phyloP scores from a whole-genome alignment of 2,329 filamentous ascomycete species.

The Boeremia exigua region DNA sequence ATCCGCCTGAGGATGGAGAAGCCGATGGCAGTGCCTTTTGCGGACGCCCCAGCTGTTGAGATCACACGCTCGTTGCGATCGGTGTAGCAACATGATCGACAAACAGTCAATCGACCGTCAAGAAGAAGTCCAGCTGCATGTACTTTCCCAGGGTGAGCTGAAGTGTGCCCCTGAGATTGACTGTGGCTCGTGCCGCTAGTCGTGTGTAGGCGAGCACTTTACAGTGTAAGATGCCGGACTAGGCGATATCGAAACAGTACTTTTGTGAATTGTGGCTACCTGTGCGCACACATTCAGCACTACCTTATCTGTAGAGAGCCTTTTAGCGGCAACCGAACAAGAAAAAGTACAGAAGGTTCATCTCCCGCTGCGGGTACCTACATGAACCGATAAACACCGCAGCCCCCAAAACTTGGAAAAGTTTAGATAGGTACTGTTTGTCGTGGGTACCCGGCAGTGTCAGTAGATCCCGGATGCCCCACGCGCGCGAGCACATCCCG shows the following conservation, averaged over 20 bases:
- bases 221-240: not conserved
- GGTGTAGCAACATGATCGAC: slow-evolving; percentile 1
- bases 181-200: slow-evolving; percentile 14
- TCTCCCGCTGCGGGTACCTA: slow-evolving; percentile 1
- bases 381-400: not conserved
- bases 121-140: slow-evolving; percentile 2
- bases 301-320: not conserved
- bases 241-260: slow-evolving; percentile 8
- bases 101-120: not conserved
- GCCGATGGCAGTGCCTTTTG: slow-evolving; percentile 74
- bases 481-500: slow-evolving; percentile 13
- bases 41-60: slow-evolving; percentile 74
- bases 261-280: slow-evolving; percentile 10
- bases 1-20: slow-evolving; percentile 71
- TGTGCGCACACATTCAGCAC: slow-evolving; percentile 3
- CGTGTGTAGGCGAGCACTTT: slow-evolving; percentile 10
- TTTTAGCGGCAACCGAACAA: not conserved
- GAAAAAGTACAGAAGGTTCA: not conserved
- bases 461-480: slow-evolving; percentile 21
- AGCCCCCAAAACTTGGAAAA: not conserved
- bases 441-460: slow-evolving; percentile 20
- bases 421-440: not conserved
- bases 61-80: slow-evolving; percentile 46
- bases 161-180: not conserved
- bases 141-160: not conserved